phyloP scores from a whole-genome alignment of 192 early-diverging fungal species.

The Umbelopsis sp. region DNA sequence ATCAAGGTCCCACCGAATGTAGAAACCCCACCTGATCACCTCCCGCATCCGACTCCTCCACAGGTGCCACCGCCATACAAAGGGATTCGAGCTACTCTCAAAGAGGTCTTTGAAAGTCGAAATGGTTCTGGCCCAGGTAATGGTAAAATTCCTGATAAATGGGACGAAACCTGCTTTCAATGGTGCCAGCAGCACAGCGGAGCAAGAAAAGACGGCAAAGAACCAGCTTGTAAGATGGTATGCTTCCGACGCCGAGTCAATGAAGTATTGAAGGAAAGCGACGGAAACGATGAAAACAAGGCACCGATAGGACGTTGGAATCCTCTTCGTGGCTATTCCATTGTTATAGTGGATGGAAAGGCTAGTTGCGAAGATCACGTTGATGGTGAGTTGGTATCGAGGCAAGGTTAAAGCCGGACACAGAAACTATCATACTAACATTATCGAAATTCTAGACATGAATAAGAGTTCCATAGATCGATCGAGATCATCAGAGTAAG shows the following conservation, averaged over 20 bases:
- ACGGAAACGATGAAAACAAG: neutral
- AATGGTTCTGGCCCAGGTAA: neutral
- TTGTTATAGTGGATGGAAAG: slow-evolving; percentile 26
- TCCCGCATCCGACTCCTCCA: neutral
- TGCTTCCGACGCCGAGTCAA: slow-evolving; percentile 34
- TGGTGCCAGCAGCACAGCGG: slow-evolving; percentile 20
- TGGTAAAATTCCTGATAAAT: neutral
- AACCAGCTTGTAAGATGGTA: slow-evolving; percentile 38
- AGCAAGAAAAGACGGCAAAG: slow-evolving; percentile 5
- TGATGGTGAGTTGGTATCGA: slow-evolving; percentile 21
- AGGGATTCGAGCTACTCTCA: slow-evolving; percentile 4
- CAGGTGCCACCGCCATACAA: neutral
- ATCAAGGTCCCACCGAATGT: neutral
- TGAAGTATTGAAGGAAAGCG: neutral
- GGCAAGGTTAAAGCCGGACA: too few species aligned
- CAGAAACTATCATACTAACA: too few species aligned
- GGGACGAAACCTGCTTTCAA: slow-evolving; percentile 38
- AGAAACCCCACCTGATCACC: neutral
- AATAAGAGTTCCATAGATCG: slow-evolving; percentile 19
- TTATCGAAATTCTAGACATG: slow-evolving; percentile 12
- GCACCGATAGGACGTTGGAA: slow-evolving; percentile 17
- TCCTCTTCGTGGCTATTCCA: slow-evolving; percentile 37
- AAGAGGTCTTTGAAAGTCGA: slow-evolving; percentile 4
- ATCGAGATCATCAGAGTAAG: neutral
- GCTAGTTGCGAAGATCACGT: slow-evolving; percentile 29